Percentiles rank a stretch among this genome's conserved stretches.
Evolutionary conservation across 169 alveolate species (phyloP).

Genomic region (Prorocentrum cordatum): DNA sequence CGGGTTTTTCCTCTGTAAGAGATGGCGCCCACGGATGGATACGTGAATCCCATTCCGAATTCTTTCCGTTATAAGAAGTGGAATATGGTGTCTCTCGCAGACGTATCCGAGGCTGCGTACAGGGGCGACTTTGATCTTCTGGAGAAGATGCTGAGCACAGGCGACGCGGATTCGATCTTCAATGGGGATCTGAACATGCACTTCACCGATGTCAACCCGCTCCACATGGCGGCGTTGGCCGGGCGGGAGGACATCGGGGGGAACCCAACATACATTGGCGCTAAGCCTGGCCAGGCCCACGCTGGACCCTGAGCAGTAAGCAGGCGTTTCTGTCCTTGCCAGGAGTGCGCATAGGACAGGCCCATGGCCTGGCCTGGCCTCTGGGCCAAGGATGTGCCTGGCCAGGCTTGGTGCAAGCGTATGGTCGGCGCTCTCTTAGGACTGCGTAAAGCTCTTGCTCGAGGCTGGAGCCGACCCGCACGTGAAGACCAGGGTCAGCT

Average conservation of each 20-base stretch:
- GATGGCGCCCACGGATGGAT: no score
- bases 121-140: conserved; percentile 3
- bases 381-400: no score
- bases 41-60: conserved; percentile 40
- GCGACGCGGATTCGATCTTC: conserved; percentile 31
- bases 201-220: conserved; percentile 49
- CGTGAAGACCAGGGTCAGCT: conserved; percentile 3
- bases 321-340: no score
- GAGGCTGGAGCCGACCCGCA: conserved; percentile 63
- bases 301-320: no score
- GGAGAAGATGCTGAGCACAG: conserved; percentile 5
- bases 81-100: conserved; percentile 15
- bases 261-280: no score
- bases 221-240: conserved; percentile 63
- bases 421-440: no score
- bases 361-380: no score
- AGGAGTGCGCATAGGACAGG: no score
- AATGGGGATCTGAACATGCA: conserved; percentile 44
- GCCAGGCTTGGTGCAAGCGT: no score
- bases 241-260: conserved; percentile 14
- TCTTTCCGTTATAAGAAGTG: conserved; percentile 30
- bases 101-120: conserved; percentile 29
- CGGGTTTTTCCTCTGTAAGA: no score
- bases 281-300: no score
- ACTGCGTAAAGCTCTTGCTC: conserved; percentile 6